Evolutionary conservation across 768 basidiomycete genomes (phyloP).

Genomic region (Mycena leptocephala): DNA sequence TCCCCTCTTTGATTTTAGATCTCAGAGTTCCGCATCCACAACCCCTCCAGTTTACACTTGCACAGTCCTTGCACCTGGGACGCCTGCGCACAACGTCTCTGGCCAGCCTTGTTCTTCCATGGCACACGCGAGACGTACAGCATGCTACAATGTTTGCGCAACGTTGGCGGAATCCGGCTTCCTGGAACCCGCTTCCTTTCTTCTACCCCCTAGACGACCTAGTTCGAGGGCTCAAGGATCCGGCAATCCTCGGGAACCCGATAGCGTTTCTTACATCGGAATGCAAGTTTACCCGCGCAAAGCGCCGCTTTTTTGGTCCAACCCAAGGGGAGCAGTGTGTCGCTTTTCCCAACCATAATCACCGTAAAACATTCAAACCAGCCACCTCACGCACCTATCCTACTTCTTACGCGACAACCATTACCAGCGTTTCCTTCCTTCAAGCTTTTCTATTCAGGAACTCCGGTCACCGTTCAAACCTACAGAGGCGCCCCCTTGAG

Average conservation of each 20-base stretch:
- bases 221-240: background rate
- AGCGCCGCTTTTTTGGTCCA: conserved; percentile 79
- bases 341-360: conserved; percentile 75
- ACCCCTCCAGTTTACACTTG: conserved; percentile 58
- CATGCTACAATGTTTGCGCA: conserved; percentile 72
- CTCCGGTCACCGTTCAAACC: conserved; percentile 60
- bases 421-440: conserved; percentile 73
- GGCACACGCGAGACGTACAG: conserved; percentile 71
- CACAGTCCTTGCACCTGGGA: conserved; percentile 62
- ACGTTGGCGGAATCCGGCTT: conserved; percentile 65
- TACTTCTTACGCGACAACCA: conserved; percentile 78
- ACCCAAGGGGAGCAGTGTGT: conserved; percentile 47
- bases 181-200: conserved; percentile 69
- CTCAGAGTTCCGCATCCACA: conserved; percentile 49
- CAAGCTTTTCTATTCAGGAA: conserved; percentile 72
- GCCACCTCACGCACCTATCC: conserved; percentile 69
- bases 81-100: conserved; percentile 57
- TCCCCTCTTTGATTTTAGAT: conserved; percentile 59
- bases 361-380: conserved; percentile 51
- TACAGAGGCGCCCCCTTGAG: conserved; percentile 65
- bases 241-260: conserved; percentile 28
- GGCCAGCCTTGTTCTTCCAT: conserved; percentile 64
- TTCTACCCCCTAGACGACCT: conserved; percentile 46
- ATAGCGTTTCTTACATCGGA: conserved; percentile 17
- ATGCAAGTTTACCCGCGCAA: conserved; percentile 66